These are phyloP conservation scores for Rhizopus arrhizus DNA, from an alignment of 371 early-diverging fungal species.

Conservation along the genomic window DNA sequence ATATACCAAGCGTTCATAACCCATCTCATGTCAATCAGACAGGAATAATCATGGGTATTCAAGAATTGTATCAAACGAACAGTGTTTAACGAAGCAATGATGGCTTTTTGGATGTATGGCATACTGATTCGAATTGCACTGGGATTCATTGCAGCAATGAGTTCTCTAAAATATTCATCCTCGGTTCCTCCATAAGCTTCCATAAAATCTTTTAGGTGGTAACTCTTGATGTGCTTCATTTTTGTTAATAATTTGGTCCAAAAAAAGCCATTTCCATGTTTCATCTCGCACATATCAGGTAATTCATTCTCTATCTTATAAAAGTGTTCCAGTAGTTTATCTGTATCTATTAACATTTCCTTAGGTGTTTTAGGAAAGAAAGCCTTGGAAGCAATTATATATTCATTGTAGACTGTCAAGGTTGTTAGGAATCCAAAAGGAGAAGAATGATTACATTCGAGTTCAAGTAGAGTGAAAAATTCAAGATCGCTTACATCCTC, in stretches of 20 bases:
- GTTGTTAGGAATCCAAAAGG: conserved; percentile 27
- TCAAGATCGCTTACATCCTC: conserved; percentile 28
- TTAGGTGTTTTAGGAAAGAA: conserved; percentile 16
- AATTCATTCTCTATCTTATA: background rate
- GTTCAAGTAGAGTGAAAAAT: conserved; percentile 20
- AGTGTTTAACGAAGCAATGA: conserved; percentile 20
- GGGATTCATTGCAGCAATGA: conserved; percentile 7
- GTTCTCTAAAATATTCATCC: conserved; percentile 17
- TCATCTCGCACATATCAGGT: background rate
- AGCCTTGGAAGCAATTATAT: conserved; percentile 22
- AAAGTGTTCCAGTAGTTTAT: background rate
- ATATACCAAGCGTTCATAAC: conserved; percentile 27
- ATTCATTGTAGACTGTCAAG: conserved; percentile 31
- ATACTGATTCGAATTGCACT: conserved; percentile 15
- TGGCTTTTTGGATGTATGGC: conserved; percentile 17
- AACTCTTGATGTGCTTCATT: conserved; percentile 2
- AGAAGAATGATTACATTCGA: conserved; percentile 9
- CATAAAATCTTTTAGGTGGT: background rate
- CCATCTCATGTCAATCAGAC: conserved; percentile 25
- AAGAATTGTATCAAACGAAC: conserved; percentile 30
- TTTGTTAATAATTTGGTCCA: conserved; percentile 12
- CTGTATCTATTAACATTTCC: background rate
- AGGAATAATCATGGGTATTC: conserved; percentile 7
- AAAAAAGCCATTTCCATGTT: background rate
- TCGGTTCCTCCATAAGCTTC: conserved; percentile 20